A percentile compares a stretch with the other conserved stretches of the same genome.
phyloP scores from a whole-genome alignment of 768 basidiomycete species.

The Auriscalpium orientale region DNA sequence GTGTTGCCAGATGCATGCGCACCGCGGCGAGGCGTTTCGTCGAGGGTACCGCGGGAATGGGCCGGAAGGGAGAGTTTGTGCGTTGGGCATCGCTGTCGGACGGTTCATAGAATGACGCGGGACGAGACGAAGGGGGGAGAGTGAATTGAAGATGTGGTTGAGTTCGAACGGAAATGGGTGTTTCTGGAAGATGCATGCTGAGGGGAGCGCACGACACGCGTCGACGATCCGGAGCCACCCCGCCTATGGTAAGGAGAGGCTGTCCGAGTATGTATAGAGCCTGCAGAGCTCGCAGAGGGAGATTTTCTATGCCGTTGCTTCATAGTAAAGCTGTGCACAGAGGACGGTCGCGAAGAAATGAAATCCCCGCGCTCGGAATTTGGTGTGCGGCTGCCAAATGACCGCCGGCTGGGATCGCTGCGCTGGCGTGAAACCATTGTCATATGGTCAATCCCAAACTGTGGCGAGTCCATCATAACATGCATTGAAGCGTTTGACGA shows the following conservation, averaged over 20 bases:
- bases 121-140: conserved; percentile 72
- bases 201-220: conserved; percentile 59
- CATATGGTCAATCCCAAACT: conserved; percentile 34
- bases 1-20: conserved; percentile 29
- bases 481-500: conserved; percentile 49
- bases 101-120: conserved; percentile 68
- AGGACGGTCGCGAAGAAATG: conserved; percentile 69
- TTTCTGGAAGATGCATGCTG: conserved; percentile 38
- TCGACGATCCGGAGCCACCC: conserved; percentile 75
- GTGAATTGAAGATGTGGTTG: conserved; percentile 68
- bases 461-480: conserved; percentile 49
- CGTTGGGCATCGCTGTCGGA: conserved; percentile 63
- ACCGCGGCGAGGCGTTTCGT: conserved; percentile 36
- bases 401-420: conserved; percentile 54
- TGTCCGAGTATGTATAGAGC: conserved; percentile 54
- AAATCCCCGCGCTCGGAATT: conserved; percentile 79
- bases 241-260: conserved; percentile 80
- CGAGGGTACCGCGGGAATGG: conserved; percentile 40
- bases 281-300: conserved; percentile 69
- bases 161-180: conserved; percentile 65
- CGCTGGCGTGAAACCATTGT: conserved; percentile 31
- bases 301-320: conserved; percentile 64
- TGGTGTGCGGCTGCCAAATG: conserved; percentile 76
- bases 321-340: conserved; percentile 69
- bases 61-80: conserved; percentile 57